Percentiles rank a stretch among this genome's conserved stretches.
These are phyloP conservation scores for Sordariomycetes sp. DNA, from an alignment of 2,329 filamentous ascomycete genomes.

Conservation along the genomic window DNA sequence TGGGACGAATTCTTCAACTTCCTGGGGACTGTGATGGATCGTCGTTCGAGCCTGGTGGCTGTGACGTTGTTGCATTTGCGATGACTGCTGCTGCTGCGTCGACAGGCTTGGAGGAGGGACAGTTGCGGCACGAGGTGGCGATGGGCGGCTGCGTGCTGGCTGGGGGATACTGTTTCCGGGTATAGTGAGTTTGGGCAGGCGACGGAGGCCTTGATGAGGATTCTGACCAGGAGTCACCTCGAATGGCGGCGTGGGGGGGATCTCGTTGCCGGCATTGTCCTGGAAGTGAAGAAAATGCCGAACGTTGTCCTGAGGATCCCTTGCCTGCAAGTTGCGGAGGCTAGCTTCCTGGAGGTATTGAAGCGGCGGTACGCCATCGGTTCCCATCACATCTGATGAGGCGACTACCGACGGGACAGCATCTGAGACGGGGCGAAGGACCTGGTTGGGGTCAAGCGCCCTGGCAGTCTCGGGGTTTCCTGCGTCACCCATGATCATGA, in stretches of 20 bases:
- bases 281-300: constrained; percentile 87
- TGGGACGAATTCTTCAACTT: constrained; percentile 29
- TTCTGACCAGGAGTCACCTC: constrained; percentile 46
- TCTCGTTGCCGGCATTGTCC: constrained; percentile 42
- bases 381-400: constrained; percentile 82
- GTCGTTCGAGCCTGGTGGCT: constrained; percentile 10
- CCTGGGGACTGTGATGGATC: constrained; percentile 10
- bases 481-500: constrained; percentile 70
- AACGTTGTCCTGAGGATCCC: constrained; percentile 88
- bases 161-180: constrained; percentile 27
- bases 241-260: constrained; percentile 62
- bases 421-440: constrained; percentile 61
- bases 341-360: constrained; percentile 64
- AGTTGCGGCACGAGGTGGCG: constrained; percentile 17
- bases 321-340: constrained; percentile 58
- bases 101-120: constrained; percentile 16
- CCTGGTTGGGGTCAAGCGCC: constrained; percentile 45
- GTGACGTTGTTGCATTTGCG: constrained; percentile 1
- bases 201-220: constrained; percentile 46
- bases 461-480: constrained; percentile 62
- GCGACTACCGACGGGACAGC: constrained; percentile 75
- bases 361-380: constrained; percentile 52
- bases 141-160: constrained; percentile 9
- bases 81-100: constrained; percentile 11
- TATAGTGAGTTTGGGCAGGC: constrained; percentile 54